Evolutionary conservation across 495 filamentous ascomycete genomes (phyloP).

Genomic region (Margaritispora aquatica): DNA sequence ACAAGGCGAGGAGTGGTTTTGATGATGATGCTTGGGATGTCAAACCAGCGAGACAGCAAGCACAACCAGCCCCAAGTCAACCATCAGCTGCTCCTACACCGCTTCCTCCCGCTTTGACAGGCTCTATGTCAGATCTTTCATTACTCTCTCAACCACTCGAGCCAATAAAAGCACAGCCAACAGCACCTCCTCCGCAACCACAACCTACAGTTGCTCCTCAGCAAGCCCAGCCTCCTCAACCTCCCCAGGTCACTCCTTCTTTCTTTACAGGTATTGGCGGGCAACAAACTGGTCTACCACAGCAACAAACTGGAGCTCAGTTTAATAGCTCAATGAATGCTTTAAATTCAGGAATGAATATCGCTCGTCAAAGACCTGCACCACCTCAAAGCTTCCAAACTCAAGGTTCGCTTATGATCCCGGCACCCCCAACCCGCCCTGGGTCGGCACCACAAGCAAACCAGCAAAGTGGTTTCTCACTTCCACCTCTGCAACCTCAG

Average conservation of each 20-base stretch:
- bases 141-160: slow-evolving; percentile 69
- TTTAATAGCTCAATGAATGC: slow-evolving; percentile 15
- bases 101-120: slow-evolving; percentile 49
- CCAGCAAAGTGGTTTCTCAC: slow-evolving; percentile 65
- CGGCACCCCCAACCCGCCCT: slow-evolving; percentile 77
- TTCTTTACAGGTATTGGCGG: slow-evolving; percentile 37
- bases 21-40: slow-evolving; percentile 98
- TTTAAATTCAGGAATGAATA: slow-evolving; percentile 21
- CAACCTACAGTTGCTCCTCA: slow-evolving; percentile 36
- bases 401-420: slow-evolving; percentile 56
- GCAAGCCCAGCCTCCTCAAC: slow-evolving; percentile 40
- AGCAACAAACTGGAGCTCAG: slow-evolving; percentile 26
- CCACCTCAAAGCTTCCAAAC: slow-evolving; percentile 55
- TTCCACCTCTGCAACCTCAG: slow-evolving; percentile 73
- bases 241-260: slow-evolving; percentile 34
- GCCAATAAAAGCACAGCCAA: slow-evolving; percentile 57
- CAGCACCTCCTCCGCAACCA: slow-evolving; percentile 36
- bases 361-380: slow-evolving; percentile 65
- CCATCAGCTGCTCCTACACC: slow-evolving; percentile 28
- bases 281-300: slow-evolving; percentile 28
- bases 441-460: slow-evolving; percentile 85
- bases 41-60: slow-evolving; percentile 71
- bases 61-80: slow-evolving; percentile 28
- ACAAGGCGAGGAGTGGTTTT: slow-evolving; percentile 59
- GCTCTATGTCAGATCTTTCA: slow-evolving; percentile 73